Evolutionary conservation across 106 monocot species (phyloP), one percentile per base, ranked within the genome.

Genomic region (Dendrobium catenatum): DNA sequence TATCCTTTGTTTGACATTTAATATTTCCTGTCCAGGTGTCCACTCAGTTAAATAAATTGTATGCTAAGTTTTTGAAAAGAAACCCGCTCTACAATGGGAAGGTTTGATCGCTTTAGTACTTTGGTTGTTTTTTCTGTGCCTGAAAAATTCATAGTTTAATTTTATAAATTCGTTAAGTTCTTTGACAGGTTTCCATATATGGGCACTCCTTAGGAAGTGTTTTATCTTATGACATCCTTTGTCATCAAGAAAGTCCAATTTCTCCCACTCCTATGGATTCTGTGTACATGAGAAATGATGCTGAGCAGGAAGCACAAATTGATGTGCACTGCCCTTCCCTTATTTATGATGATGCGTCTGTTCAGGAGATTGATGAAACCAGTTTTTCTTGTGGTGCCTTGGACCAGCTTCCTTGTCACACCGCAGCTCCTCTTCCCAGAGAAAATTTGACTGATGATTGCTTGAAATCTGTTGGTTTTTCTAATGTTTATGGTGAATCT

Each of bases 131-230:
- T 59, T 85, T 43, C 49, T 37, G 31, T 42, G 29, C 20, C 40
- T 19, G 43, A 15, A 31, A 47, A 3, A 15, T 73, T 42, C 84
- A 41, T 24, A 20, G 6, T 42, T 79, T 44, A 51, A 72, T 5
- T 0, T 55, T 76, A 68, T 20, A 76, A 43, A 18, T 70, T 9
- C 27, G 19, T 64, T 33, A 55, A 66, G 55, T 17, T 75, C 27
- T 78, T 80, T 54, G 87, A 49, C 91, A 95, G 95, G 95, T 95
- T 88, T 99, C 98, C 10, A 64, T 99, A 80, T 95, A 99, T 91
- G 98, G 89, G 24, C 98, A 99, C 82, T 99, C 98, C 41, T 87
- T 99, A 86, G 98, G 98, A 77, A 99, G 98, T 85, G 98, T 99
- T 82, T 84, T 99, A 13, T 91, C 98, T 70, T 99, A 93, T 90